Base-by-base conservation (phyloP, 805 yeast genomes). In the Maudiozyma saulgeensis region DNA sequence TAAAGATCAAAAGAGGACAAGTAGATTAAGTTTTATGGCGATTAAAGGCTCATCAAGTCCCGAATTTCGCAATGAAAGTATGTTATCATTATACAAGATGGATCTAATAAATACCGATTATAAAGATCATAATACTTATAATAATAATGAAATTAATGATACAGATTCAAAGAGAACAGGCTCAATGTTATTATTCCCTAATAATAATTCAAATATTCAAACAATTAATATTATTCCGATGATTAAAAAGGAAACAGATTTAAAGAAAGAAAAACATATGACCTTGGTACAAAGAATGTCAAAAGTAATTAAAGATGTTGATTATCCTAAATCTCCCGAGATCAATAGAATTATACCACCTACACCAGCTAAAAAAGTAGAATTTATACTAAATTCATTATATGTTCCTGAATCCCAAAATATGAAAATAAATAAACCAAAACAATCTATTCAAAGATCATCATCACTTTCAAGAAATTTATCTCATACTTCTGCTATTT, bases 361-460 rank as follows among this genome's bases (percentile, higher is more conserved):
- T 3, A 82, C 89, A 0, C 90, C 87, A 0, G 80, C 79, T 8
- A 82, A 77, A 59, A 81, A 78, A 53, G 75, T 81, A 74, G 82
- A 78, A 35, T 53, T 72, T 40, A 62, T 66, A 5, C 55, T 71
- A 15, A 62, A 62, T 8, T 52, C 69, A 3, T 58, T 66, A 3
- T 60, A 61, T 6, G 45, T 60, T 6, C 54, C 66, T 2, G 63
- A 60, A 8, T 53, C 51, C 2, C 49, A 47, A 18, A 35, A 38
- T 12, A 15, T 18, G 3, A 32, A 25, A 26, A 35, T n/a, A 13
- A 15, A 44, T 13, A n/a, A 18, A 21, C 13, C 13, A 32, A 32
- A 19, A 35, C 16, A 15, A 13, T 16, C 18, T 13, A 19, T 40
- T 13, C 16, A 23, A 21, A 21, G 43, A 40, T 40, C 43, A 12